These are phyloP conservation scores for Macrolepiota dolichaula DNA, from an alignment of 768 basidiomycete species.

Conservation along the genomic window DNA sequence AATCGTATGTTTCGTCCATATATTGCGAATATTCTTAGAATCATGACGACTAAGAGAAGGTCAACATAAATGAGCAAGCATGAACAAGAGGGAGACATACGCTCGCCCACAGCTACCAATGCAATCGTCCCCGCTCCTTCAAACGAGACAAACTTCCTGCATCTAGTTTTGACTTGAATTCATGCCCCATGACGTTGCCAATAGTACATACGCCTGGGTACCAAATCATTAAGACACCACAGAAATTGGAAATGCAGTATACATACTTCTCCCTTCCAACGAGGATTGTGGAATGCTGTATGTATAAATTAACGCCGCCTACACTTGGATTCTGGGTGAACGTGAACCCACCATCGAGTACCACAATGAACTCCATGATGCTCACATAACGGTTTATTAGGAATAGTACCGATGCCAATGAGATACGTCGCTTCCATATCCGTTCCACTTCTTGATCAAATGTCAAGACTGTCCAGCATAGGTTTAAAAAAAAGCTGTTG, in stretches of 20 bases:
- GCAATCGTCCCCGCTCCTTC: conserved; percentile 25
- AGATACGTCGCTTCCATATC: conserved; percentile 24
- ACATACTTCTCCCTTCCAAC: conserved; percentile 20
- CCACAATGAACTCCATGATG: conserved; percentile 23
- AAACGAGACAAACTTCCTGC: conserved; percentile 23
- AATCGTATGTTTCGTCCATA: conserved; percentile 20
- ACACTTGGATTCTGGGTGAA: background rate
- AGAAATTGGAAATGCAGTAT: background rate
- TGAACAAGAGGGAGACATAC: conserved; percentile 13
- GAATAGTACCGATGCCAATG: conserved; percentile 23
- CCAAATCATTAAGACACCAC: background rate
- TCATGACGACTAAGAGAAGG: conserved; percentile 25
- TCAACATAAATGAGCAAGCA: background rate
- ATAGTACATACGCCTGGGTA: background rate
- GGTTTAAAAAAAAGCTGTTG: background rate
- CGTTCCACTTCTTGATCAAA: conserved; percentile 21
- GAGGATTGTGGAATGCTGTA: conserved; percentile 22
- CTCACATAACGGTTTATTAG: conserved; percentile 27
- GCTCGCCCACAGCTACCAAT: conserved; percentile 17
- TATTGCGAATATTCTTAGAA: conserved; percentile 27
- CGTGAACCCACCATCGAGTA: conserved; percentile 18
- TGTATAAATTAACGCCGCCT: background rate
- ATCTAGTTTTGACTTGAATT: conserved; percentile 12
- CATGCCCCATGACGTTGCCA: background rate
- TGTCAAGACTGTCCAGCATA: conserved; percentile 7